Evolutionary conservation across 495 filamentous ascomycete genomes (phyloP), one percentile per base, ranked within the genome.

Genomic region (Chaetomium cochliodes): DNA sequence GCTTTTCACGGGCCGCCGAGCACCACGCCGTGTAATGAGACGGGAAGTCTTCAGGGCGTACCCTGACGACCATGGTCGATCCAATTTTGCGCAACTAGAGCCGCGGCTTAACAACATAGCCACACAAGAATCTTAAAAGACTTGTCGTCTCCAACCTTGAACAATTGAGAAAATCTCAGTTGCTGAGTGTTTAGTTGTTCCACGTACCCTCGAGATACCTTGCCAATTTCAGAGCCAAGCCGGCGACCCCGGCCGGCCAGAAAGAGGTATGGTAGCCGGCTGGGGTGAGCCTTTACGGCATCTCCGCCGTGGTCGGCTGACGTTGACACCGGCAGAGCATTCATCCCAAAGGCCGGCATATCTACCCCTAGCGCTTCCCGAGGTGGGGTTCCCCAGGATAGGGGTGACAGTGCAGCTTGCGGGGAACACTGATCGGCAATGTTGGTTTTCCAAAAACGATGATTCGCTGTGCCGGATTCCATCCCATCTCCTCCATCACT

Each of bases 1-100:
- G 72, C 72, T 91, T 42, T 88, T 92, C 73, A 89, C 88, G 11
- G 90, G 88, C 22, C 77, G 88, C 26, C 82, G 88, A 70, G 89
- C 90, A 3, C 90, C 88, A 8, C 81, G 87, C 13, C 77, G 84
- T 42, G 60, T 88, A 47, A 92, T 92, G 89, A 81, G 86, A 55
- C 74, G 81, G 49, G 88, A 89, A 72, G 87, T 89, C 3, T 75
- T 89, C 49, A 81, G 79, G 49, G 81, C 77, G 23, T 79, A 80
- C 62, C 75, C 75, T 26, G 73, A 75, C 56, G 76, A 79, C 62
- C 70, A 76, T 33, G 70, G 64, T 18, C 63, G 67, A 16, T 66
- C 69, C 25, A 70, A 74, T 53, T 61, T 66, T 26, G 72, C 65
- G 7, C 67, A 67, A 53, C 61, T 77, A 5, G 64, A 74, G 51